phyloP scores from a whole-genome alignment of 768 basidiomycete species.

The Cyclocybe aegerita region DNA sequence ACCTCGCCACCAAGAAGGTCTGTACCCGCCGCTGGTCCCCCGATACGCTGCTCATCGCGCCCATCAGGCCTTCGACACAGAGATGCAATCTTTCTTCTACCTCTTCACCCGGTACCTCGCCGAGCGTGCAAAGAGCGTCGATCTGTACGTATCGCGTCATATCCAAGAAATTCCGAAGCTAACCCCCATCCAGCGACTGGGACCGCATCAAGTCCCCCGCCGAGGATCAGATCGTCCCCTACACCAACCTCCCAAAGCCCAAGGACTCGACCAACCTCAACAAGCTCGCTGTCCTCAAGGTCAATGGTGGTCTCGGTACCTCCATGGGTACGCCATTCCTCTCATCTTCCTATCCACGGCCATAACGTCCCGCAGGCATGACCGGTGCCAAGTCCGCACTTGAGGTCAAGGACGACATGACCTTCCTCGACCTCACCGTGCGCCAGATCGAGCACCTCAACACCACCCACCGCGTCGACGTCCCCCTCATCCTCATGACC shows the following conservation, averaged over 20 bases:
- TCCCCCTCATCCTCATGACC: constrained; percentile 98
- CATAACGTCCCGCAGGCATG: constrained; percentile 51
- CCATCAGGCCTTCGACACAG: constrained; percentile 80
- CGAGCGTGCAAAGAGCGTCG: constrained; percentile 82
- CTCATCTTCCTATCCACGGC: neutral
- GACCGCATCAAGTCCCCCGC: constrained; percentile 87
- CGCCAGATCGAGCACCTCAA: constrained; percentile 96
- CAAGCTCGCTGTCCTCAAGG: constrained; percentile 94
- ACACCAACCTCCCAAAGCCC: constrained; percentile 64
- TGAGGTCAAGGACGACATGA: constrained; percentile 97
- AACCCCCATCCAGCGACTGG: constrained; percentile 61
- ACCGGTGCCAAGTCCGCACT: constrained; percentile 90
- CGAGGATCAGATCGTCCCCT: constrained; percentile 82
- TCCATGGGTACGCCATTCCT: constrained; percentile 67
- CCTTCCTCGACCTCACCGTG: constrained; percentile 92
- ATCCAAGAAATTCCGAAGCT: constrained; percentile 5
- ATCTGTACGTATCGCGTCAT: constrained; percentile 60
- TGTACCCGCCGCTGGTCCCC: constrained; percentile 10
- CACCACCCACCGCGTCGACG: constrained; percentile 79
- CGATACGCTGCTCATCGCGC: constrained; percentile 15
- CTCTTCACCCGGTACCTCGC: constrained; percentile 94
- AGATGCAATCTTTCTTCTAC: constrained; percentile 96
- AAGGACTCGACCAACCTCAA: constrained; percentile 67
- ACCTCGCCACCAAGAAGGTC: constrained; percentile 82
- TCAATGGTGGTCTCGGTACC: constrained; percentile 91